Conservation (phyloP, 1,284 basidiomycete genomes). For the Spongispora temasekensis region DNA sequence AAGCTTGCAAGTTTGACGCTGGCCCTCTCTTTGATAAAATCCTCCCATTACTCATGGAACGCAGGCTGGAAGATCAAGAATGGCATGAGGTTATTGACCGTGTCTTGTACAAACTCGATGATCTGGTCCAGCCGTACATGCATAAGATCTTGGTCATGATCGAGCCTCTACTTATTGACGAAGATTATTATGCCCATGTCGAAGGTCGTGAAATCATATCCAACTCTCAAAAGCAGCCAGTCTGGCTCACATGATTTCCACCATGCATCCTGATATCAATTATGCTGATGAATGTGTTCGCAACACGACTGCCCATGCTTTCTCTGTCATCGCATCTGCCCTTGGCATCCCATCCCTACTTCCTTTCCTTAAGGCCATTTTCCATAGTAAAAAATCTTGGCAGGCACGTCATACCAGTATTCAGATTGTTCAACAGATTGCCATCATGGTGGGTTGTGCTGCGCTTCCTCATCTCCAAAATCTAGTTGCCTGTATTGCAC, state of each 20-base stretch:
- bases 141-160: constrained; percentile 99
- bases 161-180: constrained; percentile 97
- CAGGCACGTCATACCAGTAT: constrained; percentile 99
- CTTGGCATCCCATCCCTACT: constrained; percentile 97
- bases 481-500: constrained; percentile 94
- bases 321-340: constrained; percentile 98
- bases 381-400: constrained; percentile 99
- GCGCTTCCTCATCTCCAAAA: constrained; percentile 96
- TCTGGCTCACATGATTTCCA: constrained; percentile 99
- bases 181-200: constrained; percentile 99
- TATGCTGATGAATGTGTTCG: constrained; percentile 99
- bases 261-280: constrained; percentile 99
- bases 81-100: constrained; percentile 99
- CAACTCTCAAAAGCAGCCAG: constrained; percentile 98
- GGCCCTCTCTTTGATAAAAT: constrained; percentile 99
- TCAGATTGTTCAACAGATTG: constrained; percentile 99
- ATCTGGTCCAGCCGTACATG: constrained; percentile 97
- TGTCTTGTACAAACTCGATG: constrained; percentile 98
- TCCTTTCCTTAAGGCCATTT: constrained; percentile 98
- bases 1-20: constrained; percentile 97
- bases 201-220: constrained; percentile 99
- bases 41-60: constrained; percentile 97
- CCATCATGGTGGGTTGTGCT: constrained; percentile 99
- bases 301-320: constrained; percentile 98
- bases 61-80: constrained; percentile 98